A percentile compares a stretch with the other conserved stretches of the same genome.
These are phyloP conservation scores for Cercospora canescens DNA, from an alignment of 2,329 filamentous ascomycete species.

Conservation along the genomic window DNA sequence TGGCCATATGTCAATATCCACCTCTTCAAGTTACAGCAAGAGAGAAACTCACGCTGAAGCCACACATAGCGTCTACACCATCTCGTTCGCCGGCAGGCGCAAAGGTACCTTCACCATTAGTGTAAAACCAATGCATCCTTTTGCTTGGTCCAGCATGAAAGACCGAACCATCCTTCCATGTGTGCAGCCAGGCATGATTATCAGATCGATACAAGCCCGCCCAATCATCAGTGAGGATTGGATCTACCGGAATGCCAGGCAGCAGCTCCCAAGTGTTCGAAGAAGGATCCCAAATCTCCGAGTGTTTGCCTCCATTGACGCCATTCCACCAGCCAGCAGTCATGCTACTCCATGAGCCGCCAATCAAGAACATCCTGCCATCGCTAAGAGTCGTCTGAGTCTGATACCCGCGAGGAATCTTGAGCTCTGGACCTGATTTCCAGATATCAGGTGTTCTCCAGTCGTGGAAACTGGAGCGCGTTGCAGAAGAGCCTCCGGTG, in stretches of 20 bases:
- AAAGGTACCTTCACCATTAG: slow-evolving; percentile 44
- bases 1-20: slow-evolving; percentile 25
- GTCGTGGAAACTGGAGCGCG: slow-evolving; percentile 52
- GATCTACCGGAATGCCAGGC: slow-evolving; percentile 44
- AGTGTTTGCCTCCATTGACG: slow-evolving; percentile 50
- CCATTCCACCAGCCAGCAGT: slow-evolving; percentile 62
- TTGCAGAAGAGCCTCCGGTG: slow-evolving; percentile 54
- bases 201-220: slow-evolving; percentile 49
- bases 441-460: slow-evolving; percentile 40
- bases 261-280: slow-evolving; percentile 55
- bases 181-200: slow-evolving; percentile 58
- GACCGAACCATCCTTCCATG: slow-evolving; percentile 49
- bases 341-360: slow-evolving; percentile 59
- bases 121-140: slow-evolving; percentile 60
- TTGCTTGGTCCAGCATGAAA: slow-evolving; percentile 59
- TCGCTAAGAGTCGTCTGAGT: slow-evolving; percentile 52
- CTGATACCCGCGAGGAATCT: slow-evolving; percentile 55
- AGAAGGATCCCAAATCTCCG: slow-evolving; percentile 54
- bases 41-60: slow-evolving; percentile 25
- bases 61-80: slow-evolving; percentile 56
- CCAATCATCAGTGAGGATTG: slow-evolving; percentile 37
- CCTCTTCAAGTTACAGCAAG: neutral
- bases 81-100: slow-evolving; percentile 46
- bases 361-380: slow-evolving; percentile 59
- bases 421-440: slow-evolving; percentile 45